These are phyloP conservation scores for Hygrophorus pudorinus DNA, from an alignment of 768 basidiomycete genomes.

Conservation along the genomic window DNA sequence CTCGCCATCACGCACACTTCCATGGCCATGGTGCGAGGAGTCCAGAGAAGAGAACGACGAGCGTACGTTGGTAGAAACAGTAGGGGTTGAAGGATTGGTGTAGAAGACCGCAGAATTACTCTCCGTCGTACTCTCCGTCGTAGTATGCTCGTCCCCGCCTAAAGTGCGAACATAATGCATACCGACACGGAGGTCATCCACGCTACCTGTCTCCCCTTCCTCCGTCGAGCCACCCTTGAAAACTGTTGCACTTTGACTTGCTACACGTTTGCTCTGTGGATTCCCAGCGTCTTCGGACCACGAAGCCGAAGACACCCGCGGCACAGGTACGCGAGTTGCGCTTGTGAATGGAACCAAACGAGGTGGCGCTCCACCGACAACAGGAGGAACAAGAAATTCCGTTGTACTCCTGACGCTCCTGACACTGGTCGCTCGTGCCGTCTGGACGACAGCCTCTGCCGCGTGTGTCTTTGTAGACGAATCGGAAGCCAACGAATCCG, in stretches of 20 bases:
- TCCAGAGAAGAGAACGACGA: constrained; percentile 58
- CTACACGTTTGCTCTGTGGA: constrained; percentile 32
- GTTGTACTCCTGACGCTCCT: constrained; percentile 34
- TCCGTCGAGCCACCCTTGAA: constrained; percentile 24
- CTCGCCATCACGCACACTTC: constrained; percentile 16
- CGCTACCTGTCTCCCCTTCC: constrained; percentile 30
- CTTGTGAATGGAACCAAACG: constrained; percentile 66
- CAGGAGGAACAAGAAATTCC: constrained; percentile 25
- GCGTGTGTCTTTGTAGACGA: constrained; percentile 27
- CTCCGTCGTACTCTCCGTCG: constrained; percentile 11
- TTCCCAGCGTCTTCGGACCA: constrained; percentile 15
- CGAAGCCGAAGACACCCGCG: constrained; percentile 31
- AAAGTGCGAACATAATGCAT: constrained; percentile 63
- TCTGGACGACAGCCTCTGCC: constrained; percentile 35
- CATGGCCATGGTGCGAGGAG: constrained; percentile 41
- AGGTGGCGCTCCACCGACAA: constrained; percentile 32
- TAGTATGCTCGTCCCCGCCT: constrained; percentile 36
- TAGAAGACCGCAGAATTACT: constrained; percentile 5
- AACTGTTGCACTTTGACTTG: constrained; percentile 60
- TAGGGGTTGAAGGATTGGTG: constrained; percentile 21
- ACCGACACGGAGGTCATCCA: constrained; percentile 60
- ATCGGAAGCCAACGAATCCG: constrained; percentile 21
- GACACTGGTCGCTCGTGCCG: constrained; percentile 44
- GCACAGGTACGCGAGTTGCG: constrained; percentile 55
- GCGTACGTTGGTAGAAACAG: constrained; percentile 27